These are phyloP conservation scores for Marchantia polymorpha DNA, from an alignment of 225 moss, liverwort and hornwort genomes.

Conservation along the genomic window DNA sequence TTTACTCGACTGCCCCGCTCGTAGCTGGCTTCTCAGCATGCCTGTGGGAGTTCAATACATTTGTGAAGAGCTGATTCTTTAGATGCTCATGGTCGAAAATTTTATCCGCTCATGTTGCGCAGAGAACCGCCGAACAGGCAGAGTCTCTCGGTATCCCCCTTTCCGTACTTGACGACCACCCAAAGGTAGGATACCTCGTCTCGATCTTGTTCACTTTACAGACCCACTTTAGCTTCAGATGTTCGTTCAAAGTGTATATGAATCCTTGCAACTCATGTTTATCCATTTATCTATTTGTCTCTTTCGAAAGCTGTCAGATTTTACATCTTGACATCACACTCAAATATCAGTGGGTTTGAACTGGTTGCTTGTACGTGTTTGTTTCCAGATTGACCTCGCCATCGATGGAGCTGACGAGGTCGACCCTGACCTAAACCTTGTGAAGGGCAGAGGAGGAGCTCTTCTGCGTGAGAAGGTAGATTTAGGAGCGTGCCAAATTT, in stretches of 20 bases:
- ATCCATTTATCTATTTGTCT: too few relatives aligned
- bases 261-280: too few relatives aligned
- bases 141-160: slow-evolving; percentile 91
- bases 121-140: slow-evolving; percentile 98
- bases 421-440: slow-evolving; percentile 82
- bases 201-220: neutral
- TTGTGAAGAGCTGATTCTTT: neutral
- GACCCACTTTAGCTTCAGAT: neutral
- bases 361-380: neutral
- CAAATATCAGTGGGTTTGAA: too few relatives aligned
- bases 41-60: neutral
- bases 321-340: too few relatives aligned
- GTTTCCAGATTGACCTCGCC: slow-evolving; percentile 64
- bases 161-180: slow-evolving; percentile 88
- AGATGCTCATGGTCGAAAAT: neutral
- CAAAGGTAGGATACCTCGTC: slow-evolving; percentile 56
- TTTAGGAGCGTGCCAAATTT: too few relatives aligned
- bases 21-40: neutral
- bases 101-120: neutral
- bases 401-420: slow-evolving; percentile 94
- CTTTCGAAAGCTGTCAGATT: too few relatives aligned
- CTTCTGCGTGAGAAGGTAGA: slow-evolving; percentile 83
- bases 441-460: slow-evolving; percentile 84
- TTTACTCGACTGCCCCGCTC: neutral
- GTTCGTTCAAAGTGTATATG: too few relatives aligned